A percentile compares a stretch with the other conserved stretches of the same genome.
Evolutionary conservation across 192 early-diverging fungal species (phyloP).

Genomic region (Glomus cerebriforme): DNA sequence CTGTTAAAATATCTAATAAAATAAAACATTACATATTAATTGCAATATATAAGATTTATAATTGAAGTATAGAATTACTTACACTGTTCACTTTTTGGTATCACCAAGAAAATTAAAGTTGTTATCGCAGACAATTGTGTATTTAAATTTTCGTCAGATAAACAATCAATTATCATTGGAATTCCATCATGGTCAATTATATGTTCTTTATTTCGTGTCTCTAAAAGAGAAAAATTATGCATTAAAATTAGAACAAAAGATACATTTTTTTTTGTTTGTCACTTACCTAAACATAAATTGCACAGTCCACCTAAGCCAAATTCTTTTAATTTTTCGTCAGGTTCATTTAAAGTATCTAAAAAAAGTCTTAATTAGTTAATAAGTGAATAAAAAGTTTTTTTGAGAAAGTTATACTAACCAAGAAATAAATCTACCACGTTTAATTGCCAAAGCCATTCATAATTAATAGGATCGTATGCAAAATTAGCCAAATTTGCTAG

Average conservation of each 20-base stretch:
- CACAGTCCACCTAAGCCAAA: slow-evolving; percentile 34
- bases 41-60: not conserved
- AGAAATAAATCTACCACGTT: slow-evolving; percentile 47
- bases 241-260: not conserved
- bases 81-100: not conserved
- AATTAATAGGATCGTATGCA: slow-evolving; percentile 59
- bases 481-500: slow-evolving; percentile 55
- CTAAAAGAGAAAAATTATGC: not conserved
- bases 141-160: slow-evolving; percentile 21
- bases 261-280: not conserved
- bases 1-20: slow-evolving; percentile 9
- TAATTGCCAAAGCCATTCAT: slow-evolving; percentile 43
- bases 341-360: slow-evolving; percentile 25
- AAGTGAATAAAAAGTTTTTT: not conserved
- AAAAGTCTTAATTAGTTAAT: slow-evolving; percentile 3
- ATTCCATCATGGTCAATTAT: slow-evolving; percentile 28
- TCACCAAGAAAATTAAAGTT: slow-evolving; percentile 14
- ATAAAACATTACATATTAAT: not conserved
- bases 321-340: slow-evolving; percentile 26
- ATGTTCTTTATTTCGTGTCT: slow-evolving; percentile 18
- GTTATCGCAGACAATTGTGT: slow-evolving; percentile 14
- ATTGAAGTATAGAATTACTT: not conserved
- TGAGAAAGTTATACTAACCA: not conserved
- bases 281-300: slow-evolving; percentile 30
- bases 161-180: slow-evolving; percentile 23